These are phyloP conservation scores for Tricholoma terreum DNA, from an alignment of 768 basidiomycete species.

Conservation along the genomic window DNA sequence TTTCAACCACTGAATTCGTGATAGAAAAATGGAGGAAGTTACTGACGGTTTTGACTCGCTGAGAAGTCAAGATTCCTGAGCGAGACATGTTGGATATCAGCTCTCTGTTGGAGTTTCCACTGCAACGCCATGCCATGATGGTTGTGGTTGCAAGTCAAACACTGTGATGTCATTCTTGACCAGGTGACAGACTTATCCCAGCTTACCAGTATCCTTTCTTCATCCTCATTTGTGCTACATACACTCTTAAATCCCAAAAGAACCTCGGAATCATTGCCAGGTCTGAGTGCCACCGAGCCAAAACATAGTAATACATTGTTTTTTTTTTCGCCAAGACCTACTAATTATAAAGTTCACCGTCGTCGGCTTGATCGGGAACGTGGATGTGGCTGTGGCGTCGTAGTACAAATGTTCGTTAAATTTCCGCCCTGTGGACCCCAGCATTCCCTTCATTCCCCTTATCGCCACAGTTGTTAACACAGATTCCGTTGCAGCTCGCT, in stretches of 20 bases:
- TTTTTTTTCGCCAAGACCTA: no score
- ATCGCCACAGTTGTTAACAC: not conserved
- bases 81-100: constrained; percentile 66
- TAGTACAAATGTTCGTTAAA: not conserved
- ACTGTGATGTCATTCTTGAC: not conserved
- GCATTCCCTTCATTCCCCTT: not conserved
- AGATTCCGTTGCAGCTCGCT: not conserved
- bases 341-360: no score
- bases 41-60: constrained; percentile 54
- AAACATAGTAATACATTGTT: no score
- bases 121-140: constrained; percentile 82
- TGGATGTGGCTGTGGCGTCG: not conserved
- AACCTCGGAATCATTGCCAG: no score
- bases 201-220: no score
- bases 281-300: no score
- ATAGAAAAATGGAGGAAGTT: not conserved
- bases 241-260: no score
- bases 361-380: no score
- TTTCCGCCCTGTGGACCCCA: no score
- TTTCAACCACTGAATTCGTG: not conserved
- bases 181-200: no score
- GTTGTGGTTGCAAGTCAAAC: not conserved
- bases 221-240: no score
- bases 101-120: constrained; percentile 65
- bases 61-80: constrained; percentile 53